Evolutionary conservation across 106 monocot species (phyloP).

Genomic region (Cymbidium sinense): DNA sequence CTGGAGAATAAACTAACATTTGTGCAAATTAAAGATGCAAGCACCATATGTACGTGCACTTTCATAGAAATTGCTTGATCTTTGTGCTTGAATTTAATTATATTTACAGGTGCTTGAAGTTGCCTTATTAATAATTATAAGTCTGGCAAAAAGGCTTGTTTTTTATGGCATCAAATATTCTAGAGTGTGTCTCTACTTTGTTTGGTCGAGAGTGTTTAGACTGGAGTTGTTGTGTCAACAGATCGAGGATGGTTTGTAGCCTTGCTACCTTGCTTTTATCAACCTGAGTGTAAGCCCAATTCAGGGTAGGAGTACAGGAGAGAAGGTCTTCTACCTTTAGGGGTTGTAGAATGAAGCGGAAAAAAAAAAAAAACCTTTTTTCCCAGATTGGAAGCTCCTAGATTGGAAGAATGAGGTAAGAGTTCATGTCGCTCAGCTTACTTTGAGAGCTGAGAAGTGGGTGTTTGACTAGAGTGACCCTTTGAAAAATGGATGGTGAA

Average conservation of each 20-base stretch:
- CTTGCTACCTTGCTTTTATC: no score
- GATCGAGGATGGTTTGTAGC: no score
- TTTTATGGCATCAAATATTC: background rate
- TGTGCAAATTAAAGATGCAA: background rate
- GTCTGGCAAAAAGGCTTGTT: no score
- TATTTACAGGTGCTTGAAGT: background rate
- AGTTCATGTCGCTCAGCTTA: background rate
- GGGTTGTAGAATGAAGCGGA: no score
- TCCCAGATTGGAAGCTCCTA: no score
- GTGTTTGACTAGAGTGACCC: background rate
- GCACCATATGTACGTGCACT: background rate
- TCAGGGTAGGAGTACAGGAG: background rate
- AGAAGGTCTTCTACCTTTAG: background rate
- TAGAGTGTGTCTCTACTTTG: background rate
- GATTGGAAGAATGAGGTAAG: background rate
- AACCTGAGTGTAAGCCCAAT: background rate
- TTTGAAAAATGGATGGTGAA: background rate
- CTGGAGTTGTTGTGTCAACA: no score
- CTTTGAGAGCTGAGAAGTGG: background rate
- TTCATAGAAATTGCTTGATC: background rate
- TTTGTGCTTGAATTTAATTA: background rate
- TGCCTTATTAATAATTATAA: background rate
- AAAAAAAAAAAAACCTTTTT: background rate
- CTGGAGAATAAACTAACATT: background rate
- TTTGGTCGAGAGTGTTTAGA: no score